Evolutionary conservation across 805 yeast species (phyloP).

Genomic region (Komagataella populi): DNA sequence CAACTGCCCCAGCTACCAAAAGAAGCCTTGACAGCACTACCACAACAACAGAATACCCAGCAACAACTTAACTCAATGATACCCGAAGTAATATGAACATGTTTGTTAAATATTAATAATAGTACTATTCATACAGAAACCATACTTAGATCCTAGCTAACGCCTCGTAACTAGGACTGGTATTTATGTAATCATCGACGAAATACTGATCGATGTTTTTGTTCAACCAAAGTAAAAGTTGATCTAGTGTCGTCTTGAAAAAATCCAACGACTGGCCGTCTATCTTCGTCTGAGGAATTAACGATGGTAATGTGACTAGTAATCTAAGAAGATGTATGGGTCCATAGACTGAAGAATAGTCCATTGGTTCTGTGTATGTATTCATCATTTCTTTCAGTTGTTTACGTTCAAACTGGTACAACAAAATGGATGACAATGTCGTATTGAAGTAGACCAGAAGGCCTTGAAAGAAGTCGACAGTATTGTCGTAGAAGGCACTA

Average conservation of each 20-base stretch:
- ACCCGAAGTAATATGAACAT: background rate
- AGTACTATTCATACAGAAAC: background rate
- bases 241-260: constrained; percentile 40
- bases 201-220: constrained; percentile 24
- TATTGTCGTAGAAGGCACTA: constrained; percentile 32
- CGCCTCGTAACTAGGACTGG: constrained; percentile 34
- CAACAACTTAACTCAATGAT: background rate
- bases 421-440: constrained; percentile 50
- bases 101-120: background rate
- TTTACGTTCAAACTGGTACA: constrained; percentile 67
- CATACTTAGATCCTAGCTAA: constrained; percentile 9
- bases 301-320: constrained; percentile 67
- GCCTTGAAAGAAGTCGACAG: constrained; percentile 62
- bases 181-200: constrained; percentile 31
- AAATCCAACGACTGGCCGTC: constrained; percentile 56
- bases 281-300: constrained; percentile 70
- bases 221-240: constrained; percentile 37
- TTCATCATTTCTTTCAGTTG: constrained; percentile 46
- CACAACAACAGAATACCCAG: background rate
- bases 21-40: background rate
- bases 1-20: background rate
- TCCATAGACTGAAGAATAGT: constrained; percentile 45
- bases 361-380: constrained; percentile 15
- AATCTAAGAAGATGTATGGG: constrained; percentile 72
- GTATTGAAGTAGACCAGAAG: constrained; percentile 62